Percentiles rank a stretch among this genome's conserved stretches.
These are phyloP conservation scores for Pseudonectria foliicola DNA, from an alignment of 2,329 filamentous ascomycete species.

Conservation along the genomic window DNA sequence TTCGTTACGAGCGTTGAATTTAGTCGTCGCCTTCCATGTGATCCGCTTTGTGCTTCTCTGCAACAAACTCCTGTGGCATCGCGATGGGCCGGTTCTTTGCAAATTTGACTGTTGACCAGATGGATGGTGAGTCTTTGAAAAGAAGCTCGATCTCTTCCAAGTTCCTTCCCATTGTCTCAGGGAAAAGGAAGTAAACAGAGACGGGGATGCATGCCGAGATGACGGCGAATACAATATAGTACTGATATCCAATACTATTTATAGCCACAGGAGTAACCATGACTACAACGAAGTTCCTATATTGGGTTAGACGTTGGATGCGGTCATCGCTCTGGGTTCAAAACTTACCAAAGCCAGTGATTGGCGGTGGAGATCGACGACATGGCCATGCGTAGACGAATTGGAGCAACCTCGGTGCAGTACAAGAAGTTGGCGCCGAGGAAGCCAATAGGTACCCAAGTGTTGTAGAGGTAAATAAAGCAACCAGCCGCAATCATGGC, in stretches of 20 bases:
- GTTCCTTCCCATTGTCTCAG: conserved; percentile 44
- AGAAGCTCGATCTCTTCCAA: conserved; percentile 38
- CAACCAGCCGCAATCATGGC: conserved; percentile 17
- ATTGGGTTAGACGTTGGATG: too few relatives aligned
- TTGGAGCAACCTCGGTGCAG: conserved; percentile 45
- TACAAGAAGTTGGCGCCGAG: conserved; percentile 55
- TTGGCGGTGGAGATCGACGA: conserved; percentile 45
- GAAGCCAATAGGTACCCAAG: conserved; percentile 59
- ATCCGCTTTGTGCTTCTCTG: conserved; percentile 20
- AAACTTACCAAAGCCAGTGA: conserved; percentile 23
- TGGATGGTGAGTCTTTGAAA: conserved; percentile 33
- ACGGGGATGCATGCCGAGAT: conserved; percentile 38
- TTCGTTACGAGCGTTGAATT: too few relatives aligned
- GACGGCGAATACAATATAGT: conserved; percentile 36
- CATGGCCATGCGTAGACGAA: conserved; percentile 37
- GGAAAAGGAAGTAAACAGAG: conserved; percentile 29
- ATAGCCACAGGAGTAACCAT: conserved; percentile 60
- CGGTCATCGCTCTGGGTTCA: too few relatives aligned
- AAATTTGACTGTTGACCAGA: conserved; percentile 29
- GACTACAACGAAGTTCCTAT: conserved; percentile 41
- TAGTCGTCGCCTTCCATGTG: conserved; percentile 8
- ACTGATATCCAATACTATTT: conserved; percentile 47
- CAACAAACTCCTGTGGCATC: conserved; percentile 23
- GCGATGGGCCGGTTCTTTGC: conserved; percentile 28
- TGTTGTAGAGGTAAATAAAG: conserved; percentile 62